A percentile compares a stretch with the other conserved stretches of the same genome.
These are phyloP conservation scores for Clarireedia homoeocarpa DNA, from an alignment of 2,329 filamentous ascomycete genomes.

Conservation along the genomic window DNA sequence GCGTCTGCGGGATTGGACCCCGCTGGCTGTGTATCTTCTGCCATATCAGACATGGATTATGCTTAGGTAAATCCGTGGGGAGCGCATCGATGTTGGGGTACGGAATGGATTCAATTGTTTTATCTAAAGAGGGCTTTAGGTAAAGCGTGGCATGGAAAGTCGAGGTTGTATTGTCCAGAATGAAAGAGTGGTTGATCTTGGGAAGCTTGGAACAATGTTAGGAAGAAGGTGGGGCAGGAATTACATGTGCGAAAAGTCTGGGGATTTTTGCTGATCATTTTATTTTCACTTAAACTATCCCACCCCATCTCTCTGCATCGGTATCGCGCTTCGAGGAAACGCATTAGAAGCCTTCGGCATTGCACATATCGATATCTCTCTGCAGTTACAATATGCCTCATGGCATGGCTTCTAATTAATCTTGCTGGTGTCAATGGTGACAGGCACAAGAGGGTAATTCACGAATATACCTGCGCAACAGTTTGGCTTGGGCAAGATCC, in stretches of 20 bases:
- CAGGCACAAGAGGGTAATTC: too few relatives aligned
- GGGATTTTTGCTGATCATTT: neutral
- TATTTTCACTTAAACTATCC: neutral
- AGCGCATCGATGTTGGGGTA: conserved; percentile 6
- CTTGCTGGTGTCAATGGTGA: too few relatives aligned
- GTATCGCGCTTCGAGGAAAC: too few relatives aligned
- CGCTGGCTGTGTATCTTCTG: conserved; percentile 24
- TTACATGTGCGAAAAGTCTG: neutral
- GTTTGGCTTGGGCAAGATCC: too few relatives aligned
- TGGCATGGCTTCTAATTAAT: too few relatives aligned
- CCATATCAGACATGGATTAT: conserved; percentile 29
- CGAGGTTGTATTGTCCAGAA: neutral
- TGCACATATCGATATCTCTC: too few relatives aligned
- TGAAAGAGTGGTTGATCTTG: neutral
- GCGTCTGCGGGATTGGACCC: conserved; percentile 21
- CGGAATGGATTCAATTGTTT: neutral
- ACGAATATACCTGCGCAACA: too few relatives aligned
- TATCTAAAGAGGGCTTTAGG: neutral
- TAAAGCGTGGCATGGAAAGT: neutral
- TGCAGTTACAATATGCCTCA: too few relatives aligned
- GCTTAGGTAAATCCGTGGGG: conserved; percentile 3
- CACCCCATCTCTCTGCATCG: neutral
- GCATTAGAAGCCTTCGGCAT: too few relatives aligned
- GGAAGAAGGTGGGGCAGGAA: conserved; percentile 4
- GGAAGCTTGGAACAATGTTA: conserved; percentile 7